Evolutionary conservation across 805 yeast species (phyloP), one percentile per base, ranked within the genome.

Genomic region (Saccharomycopsis lassenensis): DNA sequence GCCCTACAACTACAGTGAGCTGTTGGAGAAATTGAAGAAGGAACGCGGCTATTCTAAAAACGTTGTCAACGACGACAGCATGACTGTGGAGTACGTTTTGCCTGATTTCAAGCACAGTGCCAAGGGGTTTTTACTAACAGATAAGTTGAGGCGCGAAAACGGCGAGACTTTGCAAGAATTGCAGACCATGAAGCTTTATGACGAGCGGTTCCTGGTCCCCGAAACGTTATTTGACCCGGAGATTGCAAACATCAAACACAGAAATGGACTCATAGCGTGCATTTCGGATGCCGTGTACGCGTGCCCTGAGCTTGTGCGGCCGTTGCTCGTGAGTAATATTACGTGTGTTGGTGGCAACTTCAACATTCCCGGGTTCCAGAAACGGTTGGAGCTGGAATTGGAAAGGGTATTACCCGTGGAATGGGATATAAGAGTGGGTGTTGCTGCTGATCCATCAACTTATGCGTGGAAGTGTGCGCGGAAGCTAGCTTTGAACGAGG

Each of bases 161-260:
- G 53, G 15, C 47, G 44, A 23, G 42, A 45, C 36, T 11, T 18
- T 67, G 2, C 65, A 58, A 16, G 79, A 74, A 32, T 61, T 69
- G 7, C 95, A 87, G 54, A 64, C 77, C 1, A 58, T 89, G 24
- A 59, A 67, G 33, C 63, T 91, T 4, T 67, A 65, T 18, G 96
- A 89, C 54, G 99, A 91, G 55, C 58, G 95, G 39, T 89, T 91
- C 56, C 67, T 83, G 2, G 71, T 82, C 2, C 95, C 97, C 0
- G 99, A 91, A 52, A 63, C 83, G 1, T 62, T 82, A 24, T 87
- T 84, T 55, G 86, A 79, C 47, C 98, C 99, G 0, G 82, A 76
- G 42, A 75, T 83, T 37, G 67, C 82, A 1, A 85, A 83, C 10
- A 62, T 89, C 22, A 70, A 77, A 46, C 68, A 63, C 38, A 77